Percentiles rank a stretch among this genome's conserved stretches.
These are phyloP conservation scores for Rhododendron ferrugineum DNA, from an alignment of 148 eudicot species.

Conservation along the genomic window DNA sequence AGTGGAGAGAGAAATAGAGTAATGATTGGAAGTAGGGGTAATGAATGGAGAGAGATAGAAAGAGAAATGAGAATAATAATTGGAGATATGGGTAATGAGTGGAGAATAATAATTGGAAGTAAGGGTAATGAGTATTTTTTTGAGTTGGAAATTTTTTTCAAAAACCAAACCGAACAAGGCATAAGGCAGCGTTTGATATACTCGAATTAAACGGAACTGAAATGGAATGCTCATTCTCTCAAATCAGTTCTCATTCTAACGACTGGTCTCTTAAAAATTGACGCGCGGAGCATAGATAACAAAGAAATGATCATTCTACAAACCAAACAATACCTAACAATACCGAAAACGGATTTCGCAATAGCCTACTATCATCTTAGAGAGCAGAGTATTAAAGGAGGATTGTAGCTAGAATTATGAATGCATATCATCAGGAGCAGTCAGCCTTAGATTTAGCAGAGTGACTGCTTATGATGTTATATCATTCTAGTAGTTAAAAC, in stretches of 20 bases:
- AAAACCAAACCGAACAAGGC: too few relatives aligned
- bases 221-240: neutral
- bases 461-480: constrained; percentile 42
- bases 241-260: neutral
- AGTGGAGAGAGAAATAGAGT: too few relatives aligned
- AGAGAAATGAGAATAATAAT: too few relatives aligned
- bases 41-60: too few relatives aligned
- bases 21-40: too few relatives aligned
- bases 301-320: neutral
- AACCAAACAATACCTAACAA: neutral
- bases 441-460: constrained; percentile 26
- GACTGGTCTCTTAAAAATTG: neutral
- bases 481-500: constrained; percentile 17
- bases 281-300: neutral
- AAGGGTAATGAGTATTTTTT: too few relatives aligned
- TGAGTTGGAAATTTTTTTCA: too few relatives aligned
- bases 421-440: constrained; percentile 40
- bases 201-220: neutral
- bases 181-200: neutral
- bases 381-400: neutral
- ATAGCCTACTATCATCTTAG: neutral
- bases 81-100: too few relatives aligned
- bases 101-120: too few relatives aligned
- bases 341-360: neutral
- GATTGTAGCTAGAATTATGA: neutral